Conservation (phyloP, 2,329 filamentous ascomycete species). For the Arthrocladium fulminans region DNA sequence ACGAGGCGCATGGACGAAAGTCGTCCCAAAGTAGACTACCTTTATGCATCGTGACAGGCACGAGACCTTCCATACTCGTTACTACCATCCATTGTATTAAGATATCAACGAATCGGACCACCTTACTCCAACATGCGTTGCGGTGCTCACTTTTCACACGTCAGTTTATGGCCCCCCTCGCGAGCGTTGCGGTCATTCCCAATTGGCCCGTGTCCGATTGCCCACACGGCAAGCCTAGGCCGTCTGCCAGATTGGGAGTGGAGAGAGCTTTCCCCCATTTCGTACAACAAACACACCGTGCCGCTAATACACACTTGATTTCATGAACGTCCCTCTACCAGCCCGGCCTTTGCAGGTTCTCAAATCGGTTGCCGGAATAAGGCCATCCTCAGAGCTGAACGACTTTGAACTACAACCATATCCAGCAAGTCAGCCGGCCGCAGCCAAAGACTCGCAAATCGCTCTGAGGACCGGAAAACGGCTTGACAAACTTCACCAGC, state of each 20-base stretch:
- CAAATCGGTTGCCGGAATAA: not conserved
- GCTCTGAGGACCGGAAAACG: constrained; percentile 11
- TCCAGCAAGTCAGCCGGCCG: not conserved
- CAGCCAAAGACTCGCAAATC: not conserved
- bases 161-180: not conserved
- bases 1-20: too few species aligned
- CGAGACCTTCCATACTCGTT: not conserved
- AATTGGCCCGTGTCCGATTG: not conserved
- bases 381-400: not conserved
- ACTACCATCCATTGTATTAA: not conserved
- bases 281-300: not conserved
- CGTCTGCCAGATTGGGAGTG: too few species aligned
- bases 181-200: too few species aligned
- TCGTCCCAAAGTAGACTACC: not conserved
- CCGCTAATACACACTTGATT: not conserved
- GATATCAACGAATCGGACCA: not conserved
- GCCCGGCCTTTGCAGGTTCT: not conserved
- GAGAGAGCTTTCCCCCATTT: too few species aligned
- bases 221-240: not conserved
- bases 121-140: not conserved
- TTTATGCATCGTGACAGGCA: not conserved
- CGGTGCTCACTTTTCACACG: not conserved
- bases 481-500: constrained; percentile 18
- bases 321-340: not conserved
- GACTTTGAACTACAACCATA: constrained; percentile 15